phyloP scores from a whole-genome alignment of 495 filamentous ascomycete species.

The Penicillium paxilli region DNA sequence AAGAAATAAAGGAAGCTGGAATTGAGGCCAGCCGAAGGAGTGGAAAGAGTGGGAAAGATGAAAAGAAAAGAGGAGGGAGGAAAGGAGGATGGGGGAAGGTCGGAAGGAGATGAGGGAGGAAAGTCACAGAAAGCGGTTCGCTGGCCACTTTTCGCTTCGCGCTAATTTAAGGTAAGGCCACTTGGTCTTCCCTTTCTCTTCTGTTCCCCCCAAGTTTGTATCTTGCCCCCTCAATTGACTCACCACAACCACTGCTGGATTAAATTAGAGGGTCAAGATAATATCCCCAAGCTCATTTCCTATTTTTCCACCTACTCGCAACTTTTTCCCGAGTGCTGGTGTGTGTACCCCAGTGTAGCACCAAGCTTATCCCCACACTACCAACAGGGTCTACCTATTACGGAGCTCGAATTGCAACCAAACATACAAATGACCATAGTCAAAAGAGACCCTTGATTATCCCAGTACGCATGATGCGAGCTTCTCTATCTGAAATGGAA shows the following conservation, averaged over 20 bases:
- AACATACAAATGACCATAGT: background rate
- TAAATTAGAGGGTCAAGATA: no score
- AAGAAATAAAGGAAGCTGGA: conserved; percentile 46
- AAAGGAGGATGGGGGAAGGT: conserved; percentile 24
- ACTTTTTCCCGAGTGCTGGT: background rate
- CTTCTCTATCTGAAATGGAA: background rate
- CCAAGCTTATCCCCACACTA: conserved; percentile 27
- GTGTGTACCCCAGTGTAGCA: conserved; percentile 13
- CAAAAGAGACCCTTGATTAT: background rate
- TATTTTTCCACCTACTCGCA: background rate
- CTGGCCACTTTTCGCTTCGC: conserved; percentile 48
- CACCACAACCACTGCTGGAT: no score
- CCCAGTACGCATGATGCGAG: background rate
- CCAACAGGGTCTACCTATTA: conserved; percentile 12
- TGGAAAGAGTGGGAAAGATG: conserved; percentile 38
- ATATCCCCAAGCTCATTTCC: no score
- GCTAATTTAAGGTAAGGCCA: conserved; percentile 50
- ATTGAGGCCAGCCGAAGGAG: conserved; percentile 57
- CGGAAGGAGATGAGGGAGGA: conserved; percentile 36
- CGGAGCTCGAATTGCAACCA: background rate
- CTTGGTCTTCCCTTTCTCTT: conserved; percentile 35
- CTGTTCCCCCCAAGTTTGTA: background rate
- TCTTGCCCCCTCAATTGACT: conserved; percentile 11
- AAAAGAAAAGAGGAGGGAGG: conserved; percentile 37
- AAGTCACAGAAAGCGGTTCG: conserved; percentile 37